A percentile compares a stretch with the other conserved stretches of the same genome.
phyloP scores from a whole-genome alignment of 1,284 basidiomycete genomes.

The Ceratobasidium papillatum region DNA sequence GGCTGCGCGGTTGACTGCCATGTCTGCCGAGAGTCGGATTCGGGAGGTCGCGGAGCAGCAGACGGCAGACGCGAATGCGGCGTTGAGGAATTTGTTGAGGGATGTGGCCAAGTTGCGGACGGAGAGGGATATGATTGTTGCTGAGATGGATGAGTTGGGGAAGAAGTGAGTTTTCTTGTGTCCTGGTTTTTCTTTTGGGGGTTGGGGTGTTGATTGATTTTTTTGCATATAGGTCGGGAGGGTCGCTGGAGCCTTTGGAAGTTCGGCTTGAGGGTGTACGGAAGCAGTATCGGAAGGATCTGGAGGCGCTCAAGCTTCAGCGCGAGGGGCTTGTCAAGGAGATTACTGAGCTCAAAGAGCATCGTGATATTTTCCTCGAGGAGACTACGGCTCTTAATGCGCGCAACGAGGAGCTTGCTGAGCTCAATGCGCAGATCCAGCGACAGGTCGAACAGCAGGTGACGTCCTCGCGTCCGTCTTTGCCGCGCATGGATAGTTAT shows the following conservation, averaged over 20 bases:
- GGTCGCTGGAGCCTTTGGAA: conserved; percentile 5
- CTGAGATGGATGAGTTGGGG: conserved; percentile 87
- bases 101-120: conserved; percentile 88
- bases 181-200: background rate
- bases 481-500: conserved; percentile 14
- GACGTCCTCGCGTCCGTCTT: background rate
- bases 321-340: conserved; percentile 83
- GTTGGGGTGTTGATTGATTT: conserved; percentile 2
- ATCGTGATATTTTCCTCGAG: conserved; percentile 86
- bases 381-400: conserved; percentile 90
- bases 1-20: conserved; percentile 81
- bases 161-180: conserved; percentile 64
- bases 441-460: conserved; percentile 68
- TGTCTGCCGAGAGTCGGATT: conserved; percentile 79
- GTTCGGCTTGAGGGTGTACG: conserved; percentile 91
- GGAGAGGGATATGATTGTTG: conserved; percentile 89
- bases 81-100: conserved; percentile 79
- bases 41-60: conserved; percentile 82
- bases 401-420: conserved; percentile 91
- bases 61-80: conserved; percentile 80
- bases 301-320: conserved; percentile 83
- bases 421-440: conserved; percentile 81
- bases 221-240: conserved; percentile 1
- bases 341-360: conserved; percentile 86
- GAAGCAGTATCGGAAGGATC: conserved; percentile 85